These are phyloP conservation scores for Heimioporus sp. DNA, from an alignment of 768 basidiomycete genomes.

Conservation along the genomic window DNA sequence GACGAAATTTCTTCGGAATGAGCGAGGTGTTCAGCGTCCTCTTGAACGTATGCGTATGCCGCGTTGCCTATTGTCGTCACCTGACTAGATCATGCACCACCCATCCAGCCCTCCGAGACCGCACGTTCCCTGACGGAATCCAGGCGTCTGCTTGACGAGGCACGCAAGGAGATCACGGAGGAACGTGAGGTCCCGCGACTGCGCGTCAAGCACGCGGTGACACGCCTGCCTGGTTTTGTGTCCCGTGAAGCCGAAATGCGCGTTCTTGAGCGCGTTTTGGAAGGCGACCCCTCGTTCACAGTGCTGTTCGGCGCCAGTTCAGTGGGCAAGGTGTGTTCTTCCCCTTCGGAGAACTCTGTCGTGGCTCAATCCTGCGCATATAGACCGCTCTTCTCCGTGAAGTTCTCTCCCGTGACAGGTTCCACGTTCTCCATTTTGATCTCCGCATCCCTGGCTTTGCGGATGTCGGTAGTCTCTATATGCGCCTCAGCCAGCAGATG, in stretches of 20 bases:
- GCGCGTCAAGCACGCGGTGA: conserved; percentile 74
- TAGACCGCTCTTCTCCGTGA: conserved; percentile 80
- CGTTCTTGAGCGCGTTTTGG: conserved; percentile 62
- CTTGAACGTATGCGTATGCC: conserved; percentile 54
- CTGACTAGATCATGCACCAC: conserved; percentile 13
- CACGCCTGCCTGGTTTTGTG: conserved; percentile 72
- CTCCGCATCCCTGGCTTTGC: conserved; percentile 83
- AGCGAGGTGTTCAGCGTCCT: conserved; percentile 76
- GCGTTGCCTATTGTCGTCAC: neutral
- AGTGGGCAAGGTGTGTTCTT: conserved; percentile 66
- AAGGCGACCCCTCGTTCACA: conserved; percentile 73
- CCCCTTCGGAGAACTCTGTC: neutral
- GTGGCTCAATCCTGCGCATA: neutral
- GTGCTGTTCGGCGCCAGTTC: conserved; percentile 79
- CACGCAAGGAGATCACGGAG: conserved; percentile 71
- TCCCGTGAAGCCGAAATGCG: conserved; percentile 64
- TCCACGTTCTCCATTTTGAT: conserved; percentile 83
- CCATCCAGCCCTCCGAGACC: conserved; percentile 67
- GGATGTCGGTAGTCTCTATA: conserved; percentile 74
- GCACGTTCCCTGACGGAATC: conserved; percentile 80
- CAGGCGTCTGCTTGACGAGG: conserved; percentile 71
- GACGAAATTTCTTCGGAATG: conserved; percentile 76
- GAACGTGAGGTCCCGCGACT: conserved; percentile 63
- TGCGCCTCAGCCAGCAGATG: conserved; percentile 76
- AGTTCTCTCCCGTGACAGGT: conserved; percentile 63